phyloP scores from a whole-genome alignment of 179 eudicot species.

The Silene coronaria region DNA sequence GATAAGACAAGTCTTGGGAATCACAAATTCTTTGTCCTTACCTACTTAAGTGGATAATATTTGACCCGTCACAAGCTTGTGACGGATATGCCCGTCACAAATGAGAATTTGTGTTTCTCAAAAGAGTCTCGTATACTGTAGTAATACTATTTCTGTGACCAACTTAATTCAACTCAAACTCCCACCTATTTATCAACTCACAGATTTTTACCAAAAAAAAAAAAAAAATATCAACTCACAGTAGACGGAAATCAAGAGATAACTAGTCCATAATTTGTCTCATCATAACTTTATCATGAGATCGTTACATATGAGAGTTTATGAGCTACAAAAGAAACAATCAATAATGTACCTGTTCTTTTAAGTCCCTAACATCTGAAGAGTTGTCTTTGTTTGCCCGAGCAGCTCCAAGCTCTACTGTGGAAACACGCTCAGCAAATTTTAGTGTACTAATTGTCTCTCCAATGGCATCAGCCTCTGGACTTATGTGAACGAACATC shows the following conservation, averaged over 20 bases:
- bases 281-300: too few species aligned
- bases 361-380: slow-evolving; percentile 74
- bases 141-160: not conserved
- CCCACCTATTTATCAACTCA: not conserved
- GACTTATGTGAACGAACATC: slow-evolving; percentile 98
- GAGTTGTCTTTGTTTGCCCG: slow-evolving; percentile 59
- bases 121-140: not conserved
- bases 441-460: slow-evolving; percentile 96
- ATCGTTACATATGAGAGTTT: not conserved
- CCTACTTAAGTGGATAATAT: too few species aligned
- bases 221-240: not conserved
- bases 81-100: too few species aligned
- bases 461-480: slow-evolving; percentile 78
- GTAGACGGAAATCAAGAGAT: not conserved
- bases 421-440: slow-evolving; percentile 95
- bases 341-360: slow-evolving; percentile 60
- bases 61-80: too few species aligned
- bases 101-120: too few species aligned
- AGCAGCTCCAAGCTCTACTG: slow-evolving; percentile 98
- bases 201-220: too few species aligned
- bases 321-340: not conserved
- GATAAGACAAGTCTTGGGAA: too few species aligned
- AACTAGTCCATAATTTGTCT: too few species aligned
- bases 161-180: not conserved
- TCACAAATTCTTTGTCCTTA: too few species aligned